phyloP scores from a whole-genome alignment of 2,329 filamentous ascomycete genomes.

The Hypoxylon sp. region DNA sequence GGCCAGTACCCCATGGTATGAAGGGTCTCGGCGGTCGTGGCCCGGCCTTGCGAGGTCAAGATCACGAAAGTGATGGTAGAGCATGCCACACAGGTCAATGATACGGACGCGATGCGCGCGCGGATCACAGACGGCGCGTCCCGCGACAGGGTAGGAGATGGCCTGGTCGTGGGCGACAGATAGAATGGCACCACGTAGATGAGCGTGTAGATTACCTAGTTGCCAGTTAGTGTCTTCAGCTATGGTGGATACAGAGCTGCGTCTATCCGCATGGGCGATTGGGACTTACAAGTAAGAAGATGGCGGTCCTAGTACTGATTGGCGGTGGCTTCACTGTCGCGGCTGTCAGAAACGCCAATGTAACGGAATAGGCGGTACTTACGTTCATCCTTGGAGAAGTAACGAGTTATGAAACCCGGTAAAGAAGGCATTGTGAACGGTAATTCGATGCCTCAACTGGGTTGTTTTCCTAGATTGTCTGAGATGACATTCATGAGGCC shows the following conservation, averaged over 20 bases:
- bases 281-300: slow-evolving; percentile 54
- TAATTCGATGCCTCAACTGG: not conserved
- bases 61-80: slow-evolving; percentile 76
- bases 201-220: slow-evolving; percentile 82
- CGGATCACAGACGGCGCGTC: slow-evolving; percentile 92
- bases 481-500: slow-evolving; percentile 20
- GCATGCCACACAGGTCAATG: slow-evolving; percentile 78
- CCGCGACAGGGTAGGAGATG: slow-evolving; percentile 81
- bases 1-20: slow-evolving; percentile 87
- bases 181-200: slow-evolving; percentile 95
- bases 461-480: slow-evolving; percentile 11
- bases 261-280: slow-evolving; percentile 31
- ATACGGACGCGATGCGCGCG: slow-evolving; percentile 84
- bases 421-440: slow-evolving; percentile 50
- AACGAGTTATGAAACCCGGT: slow-evolving; percentile 47
- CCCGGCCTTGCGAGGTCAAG: slow-evolving; percentile 67
- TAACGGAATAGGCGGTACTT: slow-evolving; percentile 37
- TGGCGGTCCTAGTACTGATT: slow-evolving; percentile 57
- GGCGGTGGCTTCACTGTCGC: slow-evolving; percentile 55
- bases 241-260: slow-evolving; percentile 22
- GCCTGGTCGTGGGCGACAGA: slow-evolving; percentile 81
- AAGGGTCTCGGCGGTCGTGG: slow-evolving; percentile 67
- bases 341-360: slow-evolving; percentile 42
- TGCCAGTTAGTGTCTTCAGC: slow-evolving; percentile 55
- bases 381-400: slow-evolving; percentile 51